Base-by-base conservation (phyloP, 176 grass and related monocot species). In the Phoenix roebelenii region DNA sequence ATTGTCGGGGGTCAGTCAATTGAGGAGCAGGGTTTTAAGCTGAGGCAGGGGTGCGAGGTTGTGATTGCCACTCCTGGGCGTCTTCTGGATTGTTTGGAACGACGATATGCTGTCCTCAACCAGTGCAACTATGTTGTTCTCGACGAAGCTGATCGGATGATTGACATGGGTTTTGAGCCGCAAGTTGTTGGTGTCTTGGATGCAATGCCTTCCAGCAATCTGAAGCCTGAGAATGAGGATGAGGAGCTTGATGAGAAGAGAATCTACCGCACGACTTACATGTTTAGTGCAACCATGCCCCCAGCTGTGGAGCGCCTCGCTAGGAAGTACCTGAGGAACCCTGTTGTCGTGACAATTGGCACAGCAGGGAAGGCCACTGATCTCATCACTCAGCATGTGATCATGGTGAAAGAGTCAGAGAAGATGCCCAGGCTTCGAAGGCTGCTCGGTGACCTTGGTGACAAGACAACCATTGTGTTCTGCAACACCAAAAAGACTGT, bases 271-370 rank as follows among this genome's bases (percentile, higher is more conserved):
- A 97, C 92, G 56, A 97, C 92, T 51, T 97, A 91, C 72, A 97
- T 97, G 92, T 97, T 97, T 73, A 97, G 92, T 76, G 92, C 92
- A 5, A 97, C 92, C 50, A 97, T 97, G 92, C 92, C 87, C 39
- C 75, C 92, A 25, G 84, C 92, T 52, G 92, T 97, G 54, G 92
- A 97, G 72, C 81, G 92, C 16, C 82, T 97, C 59, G 92, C 92
- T 63, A 83, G 92, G 48, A 97, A 97, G 57, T 97, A 97, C 72
- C 72, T 97, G 58, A 63, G 92, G 58, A 97, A 97, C 59, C 92
- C 92, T 62, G 92, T 97, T 55, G 92, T 91, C 15, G 87, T 97
- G 52, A 97, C 84, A 12, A 97, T 97, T 67, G 92, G 92, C 72
- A 97, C 92, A 29, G 92, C 92, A 28, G 92, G 92, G 51, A 97